Percentiles rank a stretch among this genome's conserved stretches.
Evolutionary conservation across 2,329 filamentous ascomycete genomes (phyloP).

Genomic region (Botryotinia convoluta): DNA sequence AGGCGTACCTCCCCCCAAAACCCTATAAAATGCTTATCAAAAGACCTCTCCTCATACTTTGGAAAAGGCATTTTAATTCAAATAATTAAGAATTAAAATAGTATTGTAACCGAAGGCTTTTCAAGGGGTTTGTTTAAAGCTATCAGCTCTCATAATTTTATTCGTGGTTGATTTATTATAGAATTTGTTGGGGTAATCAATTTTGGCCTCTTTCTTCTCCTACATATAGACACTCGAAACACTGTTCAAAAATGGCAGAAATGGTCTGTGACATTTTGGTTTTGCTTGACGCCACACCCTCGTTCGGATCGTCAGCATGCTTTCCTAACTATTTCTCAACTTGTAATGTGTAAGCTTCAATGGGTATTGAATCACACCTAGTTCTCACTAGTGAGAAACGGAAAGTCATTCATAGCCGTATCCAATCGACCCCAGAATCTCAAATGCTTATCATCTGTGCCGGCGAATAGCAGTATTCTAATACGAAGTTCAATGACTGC

Average conservation of each 20-base stretch:
- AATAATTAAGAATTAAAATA: not conserved
- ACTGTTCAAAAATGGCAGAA: not conserved
- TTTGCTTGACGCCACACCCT: not conserved
- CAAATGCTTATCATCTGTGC: not conserved
- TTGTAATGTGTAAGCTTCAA: not conserved
- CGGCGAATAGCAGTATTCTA: not conserved
- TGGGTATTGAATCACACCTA: not conserved
- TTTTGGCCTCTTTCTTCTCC: not conserved
- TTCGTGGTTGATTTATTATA: not conserved
- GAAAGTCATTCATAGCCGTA: not conserved
- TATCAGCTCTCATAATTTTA: not conserved
- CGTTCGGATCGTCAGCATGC: not conserved
- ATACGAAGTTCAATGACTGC: not conserved
- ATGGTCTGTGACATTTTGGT: not conserved
- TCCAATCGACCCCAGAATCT: not conserved
- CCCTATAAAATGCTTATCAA: too few species aligned
- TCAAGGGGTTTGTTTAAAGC: not conserved
- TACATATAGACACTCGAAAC: not conserved
- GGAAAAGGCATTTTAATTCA: not conserved
- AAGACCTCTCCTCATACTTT: too few species aligned
- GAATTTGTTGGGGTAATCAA: not conserved
- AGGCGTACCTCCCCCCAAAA: too few species aligned
- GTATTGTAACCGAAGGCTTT: not conserved
- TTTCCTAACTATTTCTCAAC: not conserved
- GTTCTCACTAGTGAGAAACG: not conserved